Evolutionary conservation across 164 flowering plant genomes (phyloP), one percentile per base, ranked within the genome.

Genomic region (Chloranthus sessilifolius): DNA sequence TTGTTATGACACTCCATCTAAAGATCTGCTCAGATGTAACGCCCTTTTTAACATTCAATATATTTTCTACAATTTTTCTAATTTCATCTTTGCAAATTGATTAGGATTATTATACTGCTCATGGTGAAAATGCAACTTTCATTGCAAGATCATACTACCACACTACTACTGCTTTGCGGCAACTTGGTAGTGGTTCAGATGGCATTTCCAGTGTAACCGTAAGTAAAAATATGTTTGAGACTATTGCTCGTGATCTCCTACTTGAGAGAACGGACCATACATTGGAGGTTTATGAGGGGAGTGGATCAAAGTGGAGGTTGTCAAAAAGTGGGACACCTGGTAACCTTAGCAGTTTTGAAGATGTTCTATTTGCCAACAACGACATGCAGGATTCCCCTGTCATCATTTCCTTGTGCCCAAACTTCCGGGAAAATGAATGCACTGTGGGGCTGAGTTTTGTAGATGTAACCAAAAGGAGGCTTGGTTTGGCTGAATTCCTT

Each of bases 351-450:
- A 73, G 85, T 66, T 94, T 89, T 67, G 97, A 94, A 68, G 99
- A 94, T 61, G 65, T 82, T 63, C 61, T 94, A 47, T 94, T 94
- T 83, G 85, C 95, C 52, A 89, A 89, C 74, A 82, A 79, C 70
- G 97, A 94, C 50, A 88, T 94, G 99, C 92, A 84, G 65, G 96
- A 94, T 49, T 69, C 90, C 43, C 97, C 96, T 17, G 95, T 66
- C 5, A 72, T 77, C 41, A 88, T 80, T 43, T 85, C 97, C 4
- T 39, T 94, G 15, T 28, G 56, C 26, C 83, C 76, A 19, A 76
- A 48, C 50, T 71, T 80, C 34, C 75, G 76, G 30, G 92, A 77
- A 33, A 77, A 62, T 72, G 88, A 78, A 34, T 89, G 83, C 67
- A 83, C 71, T 22, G 50, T 94, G 43, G 99, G 99, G 45, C 43